Base-by-base conservation (phyloP, 2,329 filamentous ascomycete species). In the Fusarium concolor region DNA sequence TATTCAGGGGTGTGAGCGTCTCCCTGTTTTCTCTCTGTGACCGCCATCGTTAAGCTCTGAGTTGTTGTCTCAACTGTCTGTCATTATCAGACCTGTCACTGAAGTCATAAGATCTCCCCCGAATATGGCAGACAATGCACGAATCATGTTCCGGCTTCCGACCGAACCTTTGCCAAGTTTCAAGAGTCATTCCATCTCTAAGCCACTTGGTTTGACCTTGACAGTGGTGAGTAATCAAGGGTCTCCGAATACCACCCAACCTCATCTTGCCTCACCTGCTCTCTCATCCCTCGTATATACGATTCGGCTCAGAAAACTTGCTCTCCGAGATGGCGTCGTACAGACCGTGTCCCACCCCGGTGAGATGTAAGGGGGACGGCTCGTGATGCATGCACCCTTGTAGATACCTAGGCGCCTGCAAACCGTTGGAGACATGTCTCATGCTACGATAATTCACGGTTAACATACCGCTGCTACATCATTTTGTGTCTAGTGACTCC, bases 281-380 rank as follows among this genome's bases (percentile, higher is more conserved):
- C 18, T 12, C 12, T 10, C 35, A 15, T 44, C 10, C n/a, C 26
- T 31, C 26, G 18, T 35, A 35, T 22, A 20, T 17, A 35, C n/a
- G 42, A 17, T 47, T 28, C 37, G 49, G 35, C 28, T 33, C 11
- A 51, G 29, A 5, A 10, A 22, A 12, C 20, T 18, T 31, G 31
- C 17, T 28, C 26, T 45, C 51, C 51, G 51, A 54, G n/a, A 29
- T 46, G 33, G 51, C 18, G 60, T 44, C n/a, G 39, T 29, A 64
- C 59, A 64, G 39, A 33, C 38, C 45, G 35, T 46, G 52, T 60
- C 10, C 61, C 61, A 64, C 59, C 11, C 24, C 61, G 61, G 61
- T 64, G 59, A 64, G 59, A 31, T 45, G 41, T 41, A 37, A 52
- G 45, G 53, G 49, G 22, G 22, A 24, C 49, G 50, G 33, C 57